Base-by-base conservation (phyloP, 495 filamentous ascomycete genomes). In the Astrothelium macrocarpum region DNA sequence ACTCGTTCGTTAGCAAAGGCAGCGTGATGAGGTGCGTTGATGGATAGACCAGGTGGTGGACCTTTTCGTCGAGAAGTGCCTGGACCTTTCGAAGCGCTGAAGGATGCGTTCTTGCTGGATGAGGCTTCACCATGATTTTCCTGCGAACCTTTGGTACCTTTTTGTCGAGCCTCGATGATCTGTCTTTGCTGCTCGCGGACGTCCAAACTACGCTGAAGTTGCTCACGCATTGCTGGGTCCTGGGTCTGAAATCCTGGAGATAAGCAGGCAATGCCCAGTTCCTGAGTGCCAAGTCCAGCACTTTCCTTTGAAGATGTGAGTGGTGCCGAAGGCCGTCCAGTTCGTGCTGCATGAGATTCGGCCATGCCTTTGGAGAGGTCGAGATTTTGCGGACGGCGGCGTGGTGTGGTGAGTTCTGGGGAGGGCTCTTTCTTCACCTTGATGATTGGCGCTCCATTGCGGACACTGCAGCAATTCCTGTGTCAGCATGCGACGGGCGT, bases 1-100 rank as follows among this genome's bases (percentile, higher is more conserved):
- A 98, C 91, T 62, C 94, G 82, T 77, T 98, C 94, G 71, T 94
- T 87, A 60, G 94, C 92, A 70, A 98, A 98, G 56, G 95, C 90
- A 62, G 92, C 85, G 66, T 95, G 91, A n/a, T 92, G 90, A 0
- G 94, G 94, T 18, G 94, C 90, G n/a, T 93, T 88, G 65, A 98
- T 98, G 61, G 91, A 94, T 59, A 98, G 77, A 59, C 93, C 93
- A 18, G 90, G 90, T 45, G 94, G 93, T 42, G 91, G 87, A 68
- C 85, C 77, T 82, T 92, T 82, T 82, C 91, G 81, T 53, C 72
- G 67, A 75, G 85, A 78, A 70, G 85, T 78, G 70, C 67, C 82
- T 32, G 87, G 85, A 25, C 86, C 86, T 72, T 88, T 92, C 45
- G 84, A 60, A 16, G 20, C 29, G 25, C 49, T 29, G 25, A 29